A percentile compares a stretch with the other conserved stretches of the same genome.
Conservation (phyloP, 2,329 filamentous ascomycete species). For the Xylariaceae sp. region DNA sequence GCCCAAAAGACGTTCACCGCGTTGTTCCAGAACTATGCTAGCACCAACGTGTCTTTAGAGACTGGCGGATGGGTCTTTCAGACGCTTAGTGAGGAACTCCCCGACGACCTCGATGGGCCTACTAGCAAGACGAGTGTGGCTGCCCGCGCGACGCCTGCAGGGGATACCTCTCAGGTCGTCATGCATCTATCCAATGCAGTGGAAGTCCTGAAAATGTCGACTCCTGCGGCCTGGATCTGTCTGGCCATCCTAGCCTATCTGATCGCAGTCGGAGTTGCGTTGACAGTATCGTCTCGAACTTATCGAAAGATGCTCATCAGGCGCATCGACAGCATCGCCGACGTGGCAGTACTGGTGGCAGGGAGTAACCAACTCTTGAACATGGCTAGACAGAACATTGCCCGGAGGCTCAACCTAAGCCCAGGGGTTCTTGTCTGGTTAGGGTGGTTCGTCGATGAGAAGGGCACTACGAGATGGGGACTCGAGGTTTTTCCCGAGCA, state of each 20-base stretch:
- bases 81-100: background rate
- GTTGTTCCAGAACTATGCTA: constrained; percentile 15
- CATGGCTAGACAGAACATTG: background rate
- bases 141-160: background rate
- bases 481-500: constrained; percentile 6
- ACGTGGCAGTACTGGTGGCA: constrained; percentile 10
- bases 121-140: background rate
- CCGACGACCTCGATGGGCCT: background rate
- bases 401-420: background rate
- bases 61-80: constrained; percentile 11
- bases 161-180: background rate
- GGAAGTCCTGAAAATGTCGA: constrained; percentile 6
- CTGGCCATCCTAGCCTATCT: constrained; percentile 15
- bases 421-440: background rate
- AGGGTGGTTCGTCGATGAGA: constrained; percentile 2
- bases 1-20: constrained; percentile 13
- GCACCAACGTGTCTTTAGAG: constrained; percentile 6
- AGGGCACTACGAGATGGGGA: constrained; percentile 3
- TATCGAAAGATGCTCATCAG: constrained; percentile 7
- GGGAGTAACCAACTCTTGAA: constrained; percentile 11
- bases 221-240: constrained; percentile 15
- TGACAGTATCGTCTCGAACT: constrained; percentile 7
- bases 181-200: background rate
- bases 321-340: constrained; percentile 12
- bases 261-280: constrained; percentile 2